These are phyloP conservation scores for Trametopsis cervina DNA, from an alignment of 768 basidiomycete genomes.

Conservation along the genomic window DNA sequence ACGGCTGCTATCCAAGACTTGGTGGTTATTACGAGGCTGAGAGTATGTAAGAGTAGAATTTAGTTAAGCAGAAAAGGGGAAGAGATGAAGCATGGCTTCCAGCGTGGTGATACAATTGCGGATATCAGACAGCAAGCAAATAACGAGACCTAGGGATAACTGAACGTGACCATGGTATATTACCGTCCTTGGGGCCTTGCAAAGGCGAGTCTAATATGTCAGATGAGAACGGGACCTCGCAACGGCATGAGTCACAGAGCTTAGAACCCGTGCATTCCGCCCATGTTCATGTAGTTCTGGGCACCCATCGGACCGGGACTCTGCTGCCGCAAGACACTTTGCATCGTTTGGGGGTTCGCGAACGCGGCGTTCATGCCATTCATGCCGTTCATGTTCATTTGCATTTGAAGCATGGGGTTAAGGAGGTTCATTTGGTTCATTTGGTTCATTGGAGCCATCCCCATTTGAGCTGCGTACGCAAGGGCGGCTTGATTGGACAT, in stretches of 20 bases:
- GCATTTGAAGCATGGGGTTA: slow-evolving; percentile 61
- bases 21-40: slow-evolving; percentile 5
- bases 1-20: slow-evolving; percentile 8
- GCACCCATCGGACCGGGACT: slow-evolving; percentile 48
- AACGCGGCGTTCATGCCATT: slow-evolving; percentile 40
- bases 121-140: slow-evolving; percentile 3
- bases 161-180: slow-evolving; percentile 6
- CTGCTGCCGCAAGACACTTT: slow-evolving; percentile 80
- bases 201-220: slow-evolving; percentile 5
- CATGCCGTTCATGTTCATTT: slow-evolving; percentile 30
- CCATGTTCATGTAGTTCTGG: slow-evolving; percentile 27
- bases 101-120: slow-evolving; percentile 8
- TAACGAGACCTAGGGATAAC: slow-evolving; percentile 3
- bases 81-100: slow-evolving; percentile 10
- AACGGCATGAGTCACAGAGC: too few relatives aligned
- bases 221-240: too few relatives aligned
- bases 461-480: slow-evolving; percentile 39
- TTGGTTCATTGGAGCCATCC: slow-evolving; percentile 50
- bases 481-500: slow-evolving; percentile 46
- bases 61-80: neutral
- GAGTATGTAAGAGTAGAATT: slow-evolving; percentile 3
- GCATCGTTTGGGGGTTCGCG: slow-evolving; percentile 68
- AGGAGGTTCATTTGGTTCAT: slow-evolving; percentile 45
- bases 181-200: slow-evolving; percentile 5
- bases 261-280: slow-evolving; percentile 25